Conservation (phyloP, 441 rosid species). For the Erodium chrysanthum region DNA sequence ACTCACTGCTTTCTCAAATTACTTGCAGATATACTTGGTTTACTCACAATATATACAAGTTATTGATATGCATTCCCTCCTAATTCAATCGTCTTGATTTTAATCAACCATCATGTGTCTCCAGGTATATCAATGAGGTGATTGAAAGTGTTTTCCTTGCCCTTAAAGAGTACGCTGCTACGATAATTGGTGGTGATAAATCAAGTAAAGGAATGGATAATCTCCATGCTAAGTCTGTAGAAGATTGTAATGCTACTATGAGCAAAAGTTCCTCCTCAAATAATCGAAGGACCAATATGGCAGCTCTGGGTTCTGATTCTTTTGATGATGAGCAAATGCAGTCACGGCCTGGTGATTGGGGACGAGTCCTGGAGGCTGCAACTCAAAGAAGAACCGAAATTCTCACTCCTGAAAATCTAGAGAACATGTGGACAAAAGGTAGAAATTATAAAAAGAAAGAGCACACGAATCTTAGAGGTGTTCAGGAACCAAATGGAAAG, state of each 20-base stretch:
- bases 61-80: not conserved
- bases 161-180: conserved; percentile 35
- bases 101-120: not conserved
- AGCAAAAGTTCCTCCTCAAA: conserved; percentile 25
- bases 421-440: conserved; percentile 97
- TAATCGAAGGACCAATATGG: conserved; percentile 32
- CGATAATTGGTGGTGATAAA: conserved; percentile 37
- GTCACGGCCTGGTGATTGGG: conserved; percentile 66
- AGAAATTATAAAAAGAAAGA: conserved; percentile 79
- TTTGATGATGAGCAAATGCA: conserved; percentile 33
- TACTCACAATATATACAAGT: not conserved
- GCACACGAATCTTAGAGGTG: conserved; percentile 35
- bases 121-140: conserved; percentile 83
- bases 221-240: conserved; percentile 18
- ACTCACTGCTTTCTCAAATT: not conserved
- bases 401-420: conserved; percentile 95
- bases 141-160: conserved; percentile 59
- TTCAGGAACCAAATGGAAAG: conserved; percentile 25
- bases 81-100: not conserved
- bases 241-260: conserved; percentile 25
- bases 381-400: conserved; percentile 88
- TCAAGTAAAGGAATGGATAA: conserved; percentile 14
- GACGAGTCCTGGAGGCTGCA: conserved; percentile 64
- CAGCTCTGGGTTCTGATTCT: conserved; percentile 22
- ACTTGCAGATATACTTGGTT: not conserved